Base-by-base conservation (phyloP, 352 stramenopile species). In the Phytophthora agathidicida region DNA sequence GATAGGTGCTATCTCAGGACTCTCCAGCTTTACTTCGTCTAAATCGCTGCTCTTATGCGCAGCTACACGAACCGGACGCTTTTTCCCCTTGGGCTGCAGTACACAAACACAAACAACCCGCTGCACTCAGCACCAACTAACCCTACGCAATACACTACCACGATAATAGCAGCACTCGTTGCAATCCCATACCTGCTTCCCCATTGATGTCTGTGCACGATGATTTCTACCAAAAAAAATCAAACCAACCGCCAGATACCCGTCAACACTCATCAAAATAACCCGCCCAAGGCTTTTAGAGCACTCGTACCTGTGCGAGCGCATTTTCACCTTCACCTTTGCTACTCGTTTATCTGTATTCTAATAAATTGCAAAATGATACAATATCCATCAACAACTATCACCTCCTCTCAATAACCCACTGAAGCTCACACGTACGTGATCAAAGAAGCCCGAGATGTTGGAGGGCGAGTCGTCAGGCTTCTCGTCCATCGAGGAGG, bases 391-490 rank as follows among this genome's bases (percentile, higher is more conserved):
- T 22, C 36, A 42, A 46, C 7, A 20, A 19, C 3, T 42, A 33
- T 3, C n/a, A 30, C n/a, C 10, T 50, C 11, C 1, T 14, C 16
- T 11, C 37, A 2, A 30, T 26, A 11, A n/a, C 2, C 20, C 6
- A 13, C 6, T 3, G 37, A 19, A 19, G 3, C 24, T 7, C 26
- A 36, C 41, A 28, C 3, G 10, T 45, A 77, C 69, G 13, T 69
- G 49, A 7, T 74, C 61, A 20, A 69, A 77, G 37, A 75, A 65
- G 42, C 54, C 69, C 6, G 69, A 72, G 30, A 77, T 72, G 17
- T 66, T 75, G 31, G 69, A 75, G 2, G 65, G 69, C 24, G 69
- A 77, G 47, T 60, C 56, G 3, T 49, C 54, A 0, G 37, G 48
- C n/a, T 51, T 62, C 16, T 37, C 33, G n/a, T 52, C 38, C 28